A percentile compares a stretch with the other conserved stretches of the same genome.
Evolutionary conservation across 139 green algal species (phyloP).

Genomic region (Closterium sp.): DNA sequence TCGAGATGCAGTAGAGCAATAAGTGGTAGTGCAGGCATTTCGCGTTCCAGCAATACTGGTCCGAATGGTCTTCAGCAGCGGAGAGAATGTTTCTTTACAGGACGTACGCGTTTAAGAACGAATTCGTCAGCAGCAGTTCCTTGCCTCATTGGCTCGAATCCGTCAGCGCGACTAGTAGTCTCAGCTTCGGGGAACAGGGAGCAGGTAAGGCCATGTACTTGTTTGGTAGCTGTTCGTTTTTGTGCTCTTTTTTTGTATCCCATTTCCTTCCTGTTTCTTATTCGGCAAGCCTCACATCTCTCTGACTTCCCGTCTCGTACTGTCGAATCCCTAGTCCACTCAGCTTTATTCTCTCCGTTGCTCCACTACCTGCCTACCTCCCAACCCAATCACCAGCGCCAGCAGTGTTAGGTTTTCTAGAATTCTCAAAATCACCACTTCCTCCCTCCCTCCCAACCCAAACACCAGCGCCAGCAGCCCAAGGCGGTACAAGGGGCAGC

Average conservation of each 20-base stretch:
- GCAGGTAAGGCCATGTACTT: neutral
- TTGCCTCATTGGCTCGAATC: neutral
- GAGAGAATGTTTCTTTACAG: neutral
- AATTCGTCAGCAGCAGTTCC: neutral
- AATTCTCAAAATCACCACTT: too few species aligned
- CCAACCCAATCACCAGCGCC: too few species aligned
- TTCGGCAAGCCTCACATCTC: too few species aligned
- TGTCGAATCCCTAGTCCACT: too few species aligned
- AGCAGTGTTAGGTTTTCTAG: too few species aligned
- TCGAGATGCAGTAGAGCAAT: neutral
- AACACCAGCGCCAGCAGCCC: neutral
- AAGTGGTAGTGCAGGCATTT: neutral
- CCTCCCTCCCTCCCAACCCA: too few species aligned
- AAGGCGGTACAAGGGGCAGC: neutral
- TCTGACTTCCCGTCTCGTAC: too few species aligned
- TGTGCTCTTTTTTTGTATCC: too few species aligned
- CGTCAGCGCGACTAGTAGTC: neutral
- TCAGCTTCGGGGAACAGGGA: neutral
- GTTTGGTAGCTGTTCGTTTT: neutral
- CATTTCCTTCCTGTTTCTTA: too few species aligned
- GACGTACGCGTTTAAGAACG: neutral
- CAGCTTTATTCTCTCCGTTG: neutral
- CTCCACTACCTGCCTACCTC: neutral
- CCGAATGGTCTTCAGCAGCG: neutral
- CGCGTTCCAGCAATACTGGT: neutral